A percentile compares a stretch with the other conserved stretches of the same genome.
phyloP scores from a whole-genome alignment of 2,329 filamentous ascomycete species.

The Aspergillus sp. region DNA sequence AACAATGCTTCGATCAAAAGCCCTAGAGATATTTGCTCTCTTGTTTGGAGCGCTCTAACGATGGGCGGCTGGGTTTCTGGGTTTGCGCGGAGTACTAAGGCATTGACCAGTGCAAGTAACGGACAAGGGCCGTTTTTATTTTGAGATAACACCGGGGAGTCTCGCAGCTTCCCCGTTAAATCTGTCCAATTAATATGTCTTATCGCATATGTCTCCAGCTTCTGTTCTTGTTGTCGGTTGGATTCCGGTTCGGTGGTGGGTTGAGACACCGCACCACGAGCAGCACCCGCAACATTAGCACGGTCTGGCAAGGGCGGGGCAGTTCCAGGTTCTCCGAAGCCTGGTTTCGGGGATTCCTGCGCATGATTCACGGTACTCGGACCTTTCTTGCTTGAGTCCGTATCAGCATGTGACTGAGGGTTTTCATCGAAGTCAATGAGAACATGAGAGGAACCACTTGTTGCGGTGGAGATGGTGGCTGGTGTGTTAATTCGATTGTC shows the following conservation, averaged over 20 bases:
- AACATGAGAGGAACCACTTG: constrained; percentile 33
- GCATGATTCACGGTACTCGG: neutral
- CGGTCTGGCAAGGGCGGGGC: constrained; percentile 12
- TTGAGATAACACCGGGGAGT: constrained; percentile 86
- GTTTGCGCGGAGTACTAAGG: constrained; percentile 78
- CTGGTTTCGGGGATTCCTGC: neutral
- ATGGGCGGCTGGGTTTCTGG: constrained; percentile 66
- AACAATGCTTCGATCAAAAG: constrained; percentile 86
- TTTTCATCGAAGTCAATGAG: constrained; percentile 30
- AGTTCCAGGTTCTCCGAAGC: constrained; percentile 1
- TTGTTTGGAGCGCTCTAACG: constrained; percentile 71
- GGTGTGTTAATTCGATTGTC: constrained; percentile 22
- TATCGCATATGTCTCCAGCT: constrained; percentile 83
- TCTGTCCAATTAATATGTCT: constrained; percentile 89
- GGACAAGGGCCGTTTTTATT: constrained; percentile 95
- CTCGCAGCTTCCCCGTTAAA: constrained; percentile 61
- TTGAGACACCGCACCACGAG: neutral
- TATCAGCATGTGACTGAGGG: constrained; percentile 7
- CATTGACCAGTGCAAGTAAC: constrained; percentile 88
- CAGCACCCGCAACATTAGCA: neutral
- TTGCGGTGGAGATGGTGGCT: constrained; percentile 23
- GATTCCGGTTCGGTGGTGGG: constrained; percentile 31
- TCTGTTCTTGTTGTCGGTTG: constrained; percentile 43
- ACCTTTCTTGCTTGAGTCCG: constrained; percentile 4
- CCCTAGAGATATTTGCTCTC: constrained; percentile 85